These are phyloP conservation scores for Globisporangium spinosum DNA, from an alignment of 352 stramenopile genomes.

Conservation along the genomic window DNA sequence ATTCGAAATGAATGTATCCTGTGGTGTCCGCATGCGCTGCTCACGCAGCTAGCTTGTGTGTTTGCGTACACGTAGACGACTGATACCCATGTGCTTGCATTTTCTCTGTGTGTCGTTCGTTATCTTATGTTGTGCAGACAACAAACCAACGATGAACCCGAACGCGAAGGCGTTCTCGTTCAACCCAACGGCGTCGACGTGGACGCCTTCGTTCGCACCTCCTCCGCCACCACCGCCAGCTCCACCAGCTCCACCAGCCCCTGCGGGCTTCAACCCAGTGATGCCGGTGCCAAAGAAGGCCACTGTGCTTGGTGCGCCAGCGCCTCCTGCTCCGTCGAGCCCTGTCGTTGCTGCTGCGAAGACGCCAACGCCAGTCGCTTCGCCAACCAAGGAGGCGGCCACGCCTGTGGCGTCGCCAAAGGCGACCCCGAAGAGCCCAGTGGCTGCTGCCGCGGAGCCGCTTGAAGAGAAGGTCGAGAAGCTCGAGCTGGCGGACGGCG, in stretches of 20 bases:
- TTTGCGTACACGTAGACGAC: too few species aligned
- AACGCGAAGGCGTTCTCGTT: slow-evolving; percentile 74
- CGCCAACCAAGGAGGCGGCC: slow-evolving; percentile 19
- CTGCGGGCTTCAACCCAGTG: slow-evolving; percentile 47
- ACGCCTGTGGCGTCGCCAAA: slow-evolving; percentile 30
- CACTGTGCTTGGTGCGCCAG: slow-evolving; percentile 22
- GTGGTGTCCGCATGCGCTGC: background rate
- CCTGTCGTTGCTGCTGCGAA: slow-evolving; percentile 19
- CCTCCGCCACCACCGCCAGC: slow-evolving; percentile 35
- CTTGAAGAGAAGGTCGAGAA: slow-evolving; percentile 26
- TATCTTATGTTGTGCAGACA: slow-evolving; percentile 28
- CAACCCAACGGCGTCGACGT: slow-evolving; percentile 62
- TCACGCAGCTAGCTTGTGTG: too few species aligned
- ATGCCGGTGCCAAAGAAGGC: slow-evolving; percentile 80
- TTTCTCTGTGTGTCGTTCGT: too few species aligned
- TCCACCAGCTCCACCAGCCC: slow-evolving; percentile 25
- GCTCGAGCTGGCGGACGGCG: slow-evolving; percentile 24
- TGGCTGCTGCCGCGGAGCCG: slow-evolving; percentile 5
- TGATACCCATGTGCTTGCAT: too few species aligned
- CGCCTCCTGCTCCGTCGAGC: slow-evolving; percentile 20
- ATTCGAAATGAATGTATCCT: background rate
- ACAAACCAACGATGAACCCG: slow-evolving; percentile 57
- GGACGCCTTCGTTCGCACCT: slow-evolving; percentile 43
- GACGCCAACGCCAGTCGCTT: slow-evolving; percentile 18
- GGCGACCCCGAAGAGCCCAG: slow-evolving; percentile 26